Percentiles rank a stretch among this genome's conserved stretches.
Evolutionary conservation across 305 asterid species (phyloP).

Genomic region (Rubia balearica): DNA sequence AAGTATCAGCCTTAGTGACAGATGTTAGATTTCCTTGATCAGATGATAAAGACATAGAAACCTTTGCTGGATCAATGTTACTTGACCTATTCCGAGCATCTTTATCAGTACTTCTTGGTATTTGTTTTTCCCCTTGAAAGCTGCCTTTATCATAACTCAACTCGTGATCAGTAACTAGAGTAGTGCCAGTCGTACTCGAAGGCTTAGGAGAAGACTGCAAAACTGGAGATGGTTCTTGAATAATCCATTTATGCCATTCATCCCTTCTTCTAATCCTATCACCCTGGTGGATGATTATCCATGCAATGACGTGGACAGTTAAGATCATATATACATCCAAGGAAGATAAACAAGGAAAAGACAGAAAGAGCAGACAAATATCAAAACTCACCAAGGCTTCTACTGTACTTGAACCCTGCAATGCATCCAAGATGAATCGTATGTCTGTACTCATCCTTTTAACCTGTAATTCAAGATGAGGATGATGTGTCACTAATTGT

Average conservation of each 20-base stretch:
- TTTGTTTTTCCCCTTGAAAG: constrained; percentile 23
- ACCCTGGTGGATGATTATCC: constrained; percentile 31
- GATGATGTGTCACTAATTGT: not conserved
- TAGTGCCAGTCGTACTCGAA: constrained; percentile 17
- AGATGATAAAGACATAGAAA: constrained; percentile 19
- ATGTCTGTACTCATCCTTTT: constrained; percentile 60
- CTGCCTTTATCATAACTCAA: constrained; percentile 24
- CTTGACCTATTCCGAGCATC: constrained; percentile 20
- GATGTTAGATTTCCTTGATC: constrained; percentile 24
- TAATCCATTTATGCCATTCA: constrained; percentile 70
- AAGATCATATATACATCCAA: constrained; percentile 11
- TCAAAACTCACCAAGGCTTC: constrained; percentile 64
- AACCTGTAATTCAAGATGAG: constrained; percentile 46
- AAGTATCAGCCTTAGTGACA: constrained; percentile 22
- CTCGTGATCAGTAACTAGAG: constrained; percentile 23
- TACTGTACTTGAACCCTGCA: constrained; percentile 64
- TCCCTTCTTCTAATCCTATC: constrained; percentile 69
- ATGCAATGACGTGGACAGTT: constrained; percentile 10
- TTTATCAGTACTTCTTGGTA: constrained; percentile 21
- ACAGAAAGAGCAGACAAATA: constrained; percentile 12
- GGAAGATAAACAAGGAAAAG: constrained; percentile 10
- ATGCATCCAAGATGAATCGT: constrained; percentile 62
- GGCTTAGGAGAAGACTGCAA: constrained; percentile 15
- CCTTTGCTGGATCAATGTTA: constrained; percentile 25
- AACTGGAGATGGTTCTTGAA: constrained; percentile 26